Evolutionary conservation across 441 rosid species (phyloP).

Genomic region (Adansonia madagascariensis): DNA sequence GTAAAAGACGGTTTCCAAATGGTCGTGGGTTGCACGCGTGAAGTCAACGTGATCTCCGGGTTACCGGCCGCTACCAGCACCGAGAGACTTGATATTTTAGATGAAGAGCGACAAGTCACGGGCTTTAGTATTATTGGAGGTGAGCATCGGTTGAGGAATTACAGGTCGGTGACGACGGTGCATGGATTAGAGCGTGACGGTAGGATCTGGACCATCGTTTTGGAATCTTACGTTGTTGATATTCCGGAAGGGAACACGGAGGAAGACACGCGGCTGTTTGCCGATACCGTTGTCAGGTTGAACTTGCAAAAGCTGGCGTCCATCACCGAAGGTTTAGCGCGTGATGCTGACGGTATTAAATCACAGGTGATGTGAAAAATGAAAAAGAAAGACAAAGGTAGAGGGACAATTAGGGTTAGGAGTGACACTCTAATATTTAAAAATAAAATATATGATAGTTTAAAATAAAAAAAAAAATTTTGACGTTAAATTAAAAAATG

Average conservation of each 20-base stretch:
- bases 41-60: constrained; percentile 62
- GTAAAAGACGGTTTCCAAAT: constrained; percentile 40
- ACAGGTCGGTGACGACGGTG: constrained; percentile 57
- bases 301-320: constrained; percentile 63
- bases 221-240: constrained; percentile 67
- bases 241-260: constrained; percentile 67
- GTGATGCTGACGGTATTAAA: constrained; percentile 32
- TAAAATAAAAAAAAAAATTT: too few relatives aligned
- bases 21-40: constrained; percentile 54
- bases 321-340: constrained; percentile 44
- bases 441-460: too few relatives aligned
- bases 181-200: constrained; percentile 50
- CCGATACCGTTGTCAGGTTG: constrained; percentile 61
- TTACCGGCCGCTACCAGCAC: constrained; percentile 63
- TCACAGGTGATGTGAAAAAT: constrained; percentile 13
- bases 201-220: constrained; percentile 46
- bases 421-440: too few relatives aligned
- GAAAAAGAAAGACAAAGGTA: too few relatives aligned
- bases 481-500: too few relatives aligned
- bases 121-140: constrained; percentile 67
- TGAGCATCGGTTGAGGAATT: constrained; percentile 62
- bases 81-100: constrained; percentile 59
- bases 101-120: constrained; percentile 46
- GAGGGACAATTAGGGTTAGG: too few relatives aligned
- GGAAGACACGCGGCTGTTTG: constrained; percentile 65